These are phyloP conservation scores for Onygenales sp. DNA, from an alignment of 2,329 filamentous ascomycete genomes.

Conservation along the genomic window DNA sequence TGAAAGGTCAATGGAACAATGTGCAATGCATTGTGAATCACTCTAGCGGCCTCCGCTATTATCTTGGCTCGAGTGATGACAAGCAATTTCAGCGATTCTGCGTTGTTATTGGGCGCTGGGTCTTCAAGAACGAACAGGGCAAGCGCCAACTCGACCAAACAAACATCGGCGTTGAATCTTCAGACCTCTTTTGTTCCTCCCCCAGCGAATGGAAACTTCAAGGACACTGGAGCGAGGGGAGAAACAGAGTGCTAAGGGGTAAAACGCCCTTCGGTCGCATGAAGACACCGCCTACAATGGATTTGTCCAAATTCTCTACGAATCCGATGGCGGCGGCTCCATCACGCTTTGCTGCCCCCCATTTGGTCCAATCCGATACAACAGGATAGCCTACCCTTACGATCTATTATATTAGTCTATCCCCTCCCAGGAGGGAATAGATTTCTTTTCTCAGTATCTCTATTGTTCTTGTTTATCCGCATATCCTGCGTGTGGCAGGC, in stretches of 20 bases:
- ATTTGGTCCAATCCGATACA: not conserved
- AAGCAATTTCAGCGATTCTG: not conserved
- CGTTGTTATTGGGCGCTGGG: not conserved
- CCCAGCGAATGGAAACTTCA: not conserved
- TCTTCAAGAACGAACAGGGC: not conserved
- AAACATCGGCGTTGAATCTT: not conserved
- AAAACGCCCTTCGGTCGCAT: not conserved
- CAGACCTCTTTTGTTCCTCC: not conserved
- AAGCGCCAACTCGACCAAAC: constrained; percentile 2
- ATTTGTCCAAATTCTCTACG: not conserved
- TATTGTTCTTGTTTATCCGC: not conserved
- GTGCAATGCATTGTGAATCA: constrained; percentile 1
- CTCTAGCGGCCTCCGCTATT: not conserved
- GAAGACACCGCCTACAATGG: not conserved
- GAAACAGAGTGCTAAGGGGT: not conserved
- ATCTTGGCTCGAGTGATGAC: not conserved
- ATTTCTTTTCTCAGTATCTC: not conserved
- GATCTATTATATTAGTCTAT: not conserved
- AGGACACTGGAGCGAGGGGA: not conserved
- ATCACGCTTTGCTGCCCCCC: not conserved
- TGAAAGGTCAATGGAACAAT: not conserved
- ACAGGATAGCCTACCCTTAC: not conserved
- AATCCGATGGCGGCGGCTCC: not conserved
- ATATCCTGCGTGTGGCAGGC: no score
- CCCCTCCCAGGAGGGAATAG: not conserved